Conservation (phyloP, 495 filamentous ascomycete genomes). For the Neurospora discreta region DNA sequence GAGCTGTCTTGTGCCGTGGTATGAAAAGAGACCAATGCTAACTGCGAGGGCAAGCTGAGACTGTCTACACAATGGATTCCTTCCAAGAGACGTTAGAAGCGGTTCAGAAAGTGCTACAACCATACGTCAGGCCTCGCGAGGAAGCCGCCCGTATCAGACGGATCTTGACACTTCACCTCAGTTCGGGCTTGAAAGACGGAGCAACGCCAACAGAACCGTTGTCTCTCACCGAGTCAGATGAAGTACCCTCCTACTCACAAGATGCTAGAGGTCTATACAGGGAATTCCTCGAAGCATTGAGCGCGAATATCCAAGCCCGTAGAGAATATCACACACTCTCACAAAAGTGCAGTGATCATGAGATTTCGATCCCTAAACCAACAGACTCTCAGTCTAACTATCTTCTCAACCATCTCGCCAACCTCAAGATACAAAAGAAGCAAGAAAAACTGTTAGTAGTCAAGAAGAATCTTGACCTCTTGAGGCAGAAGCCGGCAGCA, state of each 20-base stretch:
- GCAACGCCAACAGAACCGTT: conserved; percentile 21
- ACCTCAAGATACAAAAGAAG: conserved; percentile 40
- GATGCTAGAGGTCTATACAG: conserved; percentile 24
- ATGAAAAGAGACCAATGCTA: background rate
- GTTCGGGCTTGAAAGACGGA: conserved; percentile 19
- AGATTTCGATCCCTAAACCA: background rate
- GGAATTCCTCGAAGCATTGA: conserved; percentile 48
- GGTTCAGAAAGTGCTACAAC: conserved; percentile 20
- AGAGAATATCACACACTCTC: conserved; percentile 31
- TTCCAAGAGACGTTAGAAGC: conserved; percentile 7
- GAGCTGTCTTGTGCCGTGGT: background rate
- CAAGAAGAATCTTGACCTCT: conserved; percentile 30
- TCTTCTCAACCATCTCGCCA: conserved; percentile 39
- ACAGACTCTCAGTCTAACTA: conserved; percentile 11
- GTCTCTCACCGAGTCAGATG: conserved; percentile 24
- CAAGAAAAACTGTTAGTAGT: conserved; percentile 40
- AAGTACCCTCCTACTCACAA: conserved; percentile 7
- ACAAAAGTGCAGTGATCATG: conserved; percentile 9
- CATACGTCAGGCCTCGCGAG: conserved; percentile 32
- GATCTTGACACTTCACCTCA: conserved; percentile 28
- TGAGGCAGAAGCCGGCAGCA: conserved; percentile 46
- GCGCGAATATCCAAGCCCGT: conserved; percentile 44
- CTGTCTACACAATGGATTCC: conserved; percentile 1
- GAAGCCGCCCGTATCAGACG: conserved; percentile 32
- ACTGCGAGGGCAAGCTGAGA: background rate